Evolutionary conservation across 179 eudicot species (phyloP), one percentile per base, ranked within the genome.

Genomic region (Gypsophila paniculata): DNA sequence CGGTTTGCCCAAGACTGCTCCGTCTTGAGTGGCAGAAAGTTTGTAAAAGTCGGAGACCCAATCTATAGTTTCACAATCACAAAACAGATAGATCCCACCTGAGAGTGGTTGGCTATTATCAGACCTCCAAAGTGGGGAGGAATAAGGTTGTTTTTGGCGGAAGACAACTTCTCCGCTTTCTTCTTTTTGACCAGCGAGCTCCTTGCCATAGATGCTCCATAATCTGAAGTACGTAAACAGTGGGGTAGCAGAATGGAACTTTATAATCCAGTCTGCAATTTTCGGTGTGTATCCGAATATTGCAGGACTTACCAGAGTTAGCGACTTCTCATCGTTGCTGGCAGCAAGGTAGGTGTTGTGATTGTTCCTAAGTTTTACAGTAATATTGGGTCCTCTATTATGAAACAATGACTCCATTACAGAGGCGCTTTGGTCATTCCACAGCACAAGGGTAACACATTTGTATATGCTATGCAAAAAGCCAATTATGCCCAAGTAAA

Each of bases 11-110:
- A 8, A 7, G 48, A 62, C 18, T 53, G 53, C 42, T 65, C 53
- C 69, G 22, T 65, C 69, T 19, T 39, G 53, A 21, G 53, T 65
- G 4, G 69, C 53, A 65, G 22, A 65, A 39, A 65, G 69, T 65
- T 65, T 42, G 69, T 65, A 5, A n/a, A 36, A n/a, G 17, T 63
- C 67, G 67, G 67, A 36, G 67, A 38, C 8, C 67, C 49, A 8
- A 7, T 2, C 49, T 63, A 15, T 8, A 36, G 6, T 63, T 17
- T 36, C 49, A 63, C 67, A 63, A 34, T 63, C 67, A 36, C 67
- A 63, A 23, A n/a, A 61, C 42, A 61, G 42, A 61, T 61, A 61
- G 42, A 61, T 13, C 65, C 65, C 65, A 26, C 44, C 42, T 32
- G 65, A 23, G 19, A 29, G 65, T 17, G 65, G 44, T 12, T 62